Conservation (phyloP, 1,284 basidiomycete species). For the Prillingera fragicola region DNA sequence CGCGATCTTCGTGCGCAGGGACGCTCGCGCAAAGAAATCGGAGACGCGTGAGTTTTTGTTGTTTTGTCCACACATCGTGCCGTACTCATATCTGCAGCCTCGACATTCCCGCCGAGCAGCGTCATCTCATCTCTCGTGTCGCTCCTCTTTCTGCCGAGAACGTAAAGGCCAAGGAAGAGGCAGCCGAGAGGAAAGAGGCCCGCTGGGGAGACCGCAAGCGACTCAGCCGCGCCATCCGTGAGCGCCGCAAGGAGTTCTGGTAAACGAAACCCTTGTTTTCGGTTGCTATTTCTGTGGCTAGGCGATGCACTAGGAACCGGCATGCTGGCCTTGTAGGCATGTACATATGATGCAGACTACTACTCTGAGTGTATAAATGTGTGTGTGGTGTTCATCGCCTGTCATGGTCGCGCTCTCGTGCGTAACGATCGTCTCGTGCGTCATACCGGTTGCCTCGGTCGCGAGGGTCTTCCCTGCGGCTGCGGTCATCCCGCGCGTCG, state of each 20-base stretch:
- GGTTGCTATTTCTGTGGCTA: no score
- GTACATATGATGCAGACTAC: no score
- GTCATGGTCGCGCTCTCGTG: constrained; percentile 1
- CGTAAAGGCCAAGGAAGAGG: constrained; percentile 10
- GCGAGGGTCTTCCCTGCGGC: neutral
- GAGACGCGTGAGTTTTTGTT: constrained; percentile 31
- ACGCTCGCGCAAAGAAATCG: constrained; percentile 29
- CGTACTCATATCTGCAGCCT: constrained; percentile 17
- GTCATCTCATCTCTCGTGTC: constrained; percentile 30
- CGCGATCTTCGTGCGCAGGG: constrained; percentile 26
- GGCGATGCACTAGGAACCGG: no score
- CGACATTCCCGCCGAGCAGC: constrained; percentile 22
- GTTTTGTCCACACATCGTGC: neutral
- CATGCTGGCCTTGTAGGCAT: no score
- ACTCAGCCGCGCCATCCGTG: constrained; percentile 30
- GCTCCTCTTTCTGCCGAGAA: constrained; percentile 29
- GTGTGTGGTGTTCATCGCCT: no score
- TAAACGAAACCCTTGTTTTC: constrained; percentile 17
- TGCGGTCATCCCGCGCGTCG: neutral
- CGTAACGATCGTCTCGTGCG: neutral
- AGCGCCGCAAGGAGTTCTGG: constrained; percentile 42
- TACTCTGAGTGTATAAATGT: no score
- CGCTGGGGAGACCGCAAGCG: constrained; percentile 39
- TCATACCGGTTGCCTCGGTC: neutral
- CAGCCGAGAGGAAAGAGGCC: constrained; percentile 21